Evolutionary conservation across 768 basidiomycete genomes (phyloP).

Genomic region (Rhizopogon roseolus): DNA sequence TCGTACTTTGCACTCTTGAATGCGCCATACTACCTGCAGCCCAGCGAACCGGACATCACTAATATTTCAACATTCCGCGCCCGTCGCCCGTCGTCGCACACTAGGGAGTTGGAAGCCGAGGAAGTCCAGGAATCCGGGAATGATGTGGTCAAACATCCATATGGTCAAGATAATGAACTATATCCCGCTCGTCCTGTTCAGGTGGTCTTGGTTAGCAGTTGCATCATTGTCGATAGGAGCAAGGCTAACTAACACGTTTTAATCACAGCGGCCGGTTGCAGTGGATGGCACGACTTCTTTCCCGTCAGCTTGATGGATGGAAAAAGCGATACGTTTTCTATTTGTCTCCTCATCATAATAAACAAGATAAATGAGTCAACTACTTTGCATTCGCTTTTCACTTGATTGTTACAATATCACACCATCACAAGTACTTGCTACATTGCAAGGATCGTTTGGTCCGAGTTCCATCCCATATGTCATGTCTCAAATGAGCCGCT

Average conservation of each 20-base stretch:
- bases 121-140: not conserved
- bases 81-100: not conserved
- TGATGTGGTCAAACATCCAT: not conserved
- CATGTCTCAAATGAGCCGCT: no score
- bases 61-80: not conserved
- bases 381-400: no score
- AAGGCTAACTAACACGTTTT: no score
- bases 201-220: not conserved
- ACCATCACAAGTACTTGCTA: no score
- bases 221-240: not conserved
- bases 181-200: not conserved
- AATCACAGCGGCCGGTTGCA: no score
- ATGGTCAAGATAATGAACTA: not conserved
- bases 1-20: not conserved
- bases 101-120: not conserved
- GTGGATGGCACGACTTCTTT: no score
- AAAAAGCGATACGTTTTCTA: not conserved
- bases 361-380: no score
- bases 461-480: no score
- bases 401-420: no score
- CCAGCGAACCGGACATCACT: not conserved
- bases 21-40: not conserved
- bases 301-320: slow-evolving; percentile 39
- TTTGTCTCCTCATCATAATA: not conserved
- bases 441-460: no score